Percentiles rank a stretch among this genome's conserved stretches.
Evolutionary conservation across 2,329 filamentous ascomycete species (phyloP).

Genomic region (Botrytis hyacinthi): DNA sequence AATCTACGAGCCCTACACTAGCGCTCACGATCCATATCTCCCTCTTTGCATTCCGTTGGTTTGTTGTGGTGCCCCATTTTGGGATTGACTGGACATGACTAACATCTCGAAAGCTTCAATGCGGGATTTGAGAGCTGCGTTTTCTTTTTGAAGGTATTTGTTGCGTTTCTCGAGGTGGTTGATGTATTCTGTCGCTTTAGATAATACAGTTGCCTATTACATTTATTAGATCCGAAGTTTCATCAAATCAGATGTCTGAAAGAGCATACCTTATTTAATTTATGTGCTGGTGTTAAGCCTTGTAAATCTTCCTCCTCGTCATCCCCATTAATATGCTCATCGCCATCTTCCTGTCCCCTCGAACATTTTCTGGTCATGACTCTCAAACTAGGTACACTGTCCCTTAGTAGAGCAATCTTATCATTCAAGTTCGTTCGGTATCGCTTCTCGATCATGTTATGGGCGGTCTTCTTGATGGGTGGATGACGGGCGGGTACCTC

Average conservation of each 20-base stretch:
- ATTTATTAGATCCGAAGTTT: slow-evolving; percentile 7
- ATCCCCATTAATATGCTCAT: slow-evolving; percentile 40
- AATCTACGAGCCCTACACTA: background rate
- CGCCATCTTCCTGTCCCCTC: slow-evolving; percentile 52
- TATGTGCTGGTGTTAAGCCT: slow-evolving; percentile 61
- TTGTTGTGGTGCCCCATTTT: background rate
- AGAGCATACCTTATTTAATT: slow-evolving; percentile 60
- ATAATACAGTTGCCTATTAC: slow-evolving; percentile 55
- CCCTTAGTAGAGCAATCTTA: slow-evolving; percentile 73
- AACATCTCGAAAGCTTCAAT: slow-evolving; percentile 77
- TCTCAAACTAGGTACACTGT: slow-evolving; percentile 69
- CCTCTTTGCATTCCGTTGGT: slow-evolving; percentile 14
- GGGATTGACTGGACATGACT: slow-evolving; percentile 57
- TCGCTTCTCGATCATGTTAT: slow-evolving; percentile 83
- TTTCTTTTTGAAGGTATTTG: slow-evolving; percentile 76
- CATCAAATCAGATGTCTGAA: background rate
- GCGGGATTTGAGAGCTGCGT: slow-evolving; percentile 71
- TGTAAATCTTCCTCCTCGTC: slow-evolving; percentile 50
- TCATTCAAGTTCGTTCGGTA: slow-evolving; percentile 83
- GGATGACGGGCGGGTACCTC: slow-evolving; percentile 49
- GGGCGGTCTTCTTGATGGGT: slow-evolving; percentile 71
- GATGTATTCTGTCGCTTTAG: slow-evolving; percentile 96
- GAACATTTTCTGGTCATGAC: slow-evolving; percentile 47
- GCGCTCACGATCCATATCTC: slow-evolving; percentile 3
- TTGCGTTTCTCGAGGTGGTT: slow-evolving; percentile 89